Evolutionary conservation across 768 basidiomycete genomes (phyloP), one percentile per base, ranked within the genome.

Genomic region (Hericium coralloides): DNA sequence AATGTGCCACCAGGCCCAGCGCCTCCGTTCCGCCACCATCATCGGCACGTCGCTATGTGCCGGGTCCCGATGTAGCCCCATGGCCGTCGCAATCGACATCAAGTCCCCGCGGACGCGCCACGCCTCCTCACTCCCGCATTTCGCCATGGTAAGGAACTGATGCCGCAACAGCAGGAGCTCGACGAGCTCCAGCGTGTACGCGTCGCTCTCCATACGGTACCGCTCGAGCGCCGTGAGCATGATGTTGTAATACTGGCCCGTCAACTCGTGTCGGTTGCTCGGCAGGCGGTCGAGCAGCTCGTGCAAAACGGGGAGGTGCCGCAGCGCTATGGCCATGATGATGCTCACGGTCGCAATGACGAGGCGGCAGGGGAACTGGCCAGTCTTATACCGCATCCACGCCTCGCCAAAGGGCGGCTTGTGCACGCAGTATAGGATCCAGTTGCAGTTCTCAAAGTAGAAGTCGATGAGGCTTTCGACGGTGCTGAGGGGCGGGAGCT

Each of bases 1-100:
- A 59, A 89, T 88, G 69, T 92, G 88, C 90, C 90, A 92, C 90
- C 90, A 92, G 7, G 88, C 87, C 90, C 90, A 92, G 55, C 90
- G 76, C 52, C 91, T 76, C 57, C 90, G 78, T 67, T 92, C 90
- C 38, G 87, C 84, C 10, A 83, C 71, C 58, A 83, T 83, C 57
- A 77, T 76, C 52, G 78, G 80, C 77, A 89, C 84, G 59, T 79
- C 78, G 78, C 83, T 89, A 66, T 84, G 83, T 47, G 80, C 83
- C n/a, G 90, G 90, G 70, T 92, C 91, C 18, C 91, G 82, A 70
- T 92, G 90, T 8, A 92, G 72, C 10, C 91, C 91, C 83, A 92
- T 84, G 12, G 89, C 90, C 61, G 82, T 85, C 8, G 78, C 87
- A 58, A 90, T 84, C 25, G 82, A 82, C 37, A 90, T 72, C 15